Base-by-base conservation (phyloP, 2,329 filamentous ascomycete species). In the Colletotrichum higginsianum region DNA sequence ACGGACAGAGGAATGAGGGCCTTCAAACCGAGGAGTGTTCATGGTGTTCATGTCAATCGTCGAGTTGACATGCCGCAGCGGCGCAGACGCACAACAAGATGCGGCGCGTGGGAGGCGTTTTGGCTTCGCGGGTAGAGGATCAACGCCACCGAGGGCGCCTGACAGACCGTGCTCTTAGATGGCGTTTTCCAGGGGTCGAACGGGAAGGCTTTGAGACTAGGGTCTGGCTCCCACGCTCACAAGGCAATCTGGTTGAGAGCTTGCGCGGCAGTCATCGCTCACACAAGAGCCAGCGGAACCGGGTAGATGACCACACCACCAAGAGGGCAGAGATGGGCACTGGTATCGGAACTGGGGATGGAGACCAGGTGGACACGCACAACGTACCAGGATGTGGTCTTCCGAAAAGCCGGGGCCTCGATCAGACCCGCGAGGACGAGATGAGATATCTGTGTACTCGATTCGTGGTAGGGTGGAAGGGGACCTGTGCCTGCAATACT, bases 31-130 rank as follows among this genome's bases (percentile, higher is more conserved):
- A 16, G 3, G 38, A 57, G 53, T 16, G 35, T 42, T 42, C 35
- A 13, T 23, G 47, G 47, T n/a, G 44, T 30, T 42, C n/a, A 35
- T 23, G 40, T 46, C 35, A 5, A 30, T 40, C 3, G 47, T 40
- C 38, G 12, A 58, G 61, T 50, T 67, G 26, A 53, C 67, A 67
- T 57, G 42, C 67, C 55, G 30, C 26, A 65, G 70, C 50, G 35
- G 64, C 55, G 23, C 26, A 65, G 70, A 60, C 42, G 72, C 68
- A 73, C 23, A 71, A 73, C 71, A 74, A 74, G 71, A 73, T 74
- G 73, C 73, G 73, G 73, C 73, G 66, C 26, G 58, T 55, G 61
- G 57, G 66, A 67, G 69, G 72, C 68, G 68, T 67, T 69, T 72
- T 61, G 68, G 69, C 56, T 71, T 61, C 47, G 55, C 50, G 53